A percentile compares a stretch with the other conserved stretches of the same genome.
phyloP scores from a whole-genome alignment of 345 rosid genomes.

The Lumnitzera racemosa region DNA sequence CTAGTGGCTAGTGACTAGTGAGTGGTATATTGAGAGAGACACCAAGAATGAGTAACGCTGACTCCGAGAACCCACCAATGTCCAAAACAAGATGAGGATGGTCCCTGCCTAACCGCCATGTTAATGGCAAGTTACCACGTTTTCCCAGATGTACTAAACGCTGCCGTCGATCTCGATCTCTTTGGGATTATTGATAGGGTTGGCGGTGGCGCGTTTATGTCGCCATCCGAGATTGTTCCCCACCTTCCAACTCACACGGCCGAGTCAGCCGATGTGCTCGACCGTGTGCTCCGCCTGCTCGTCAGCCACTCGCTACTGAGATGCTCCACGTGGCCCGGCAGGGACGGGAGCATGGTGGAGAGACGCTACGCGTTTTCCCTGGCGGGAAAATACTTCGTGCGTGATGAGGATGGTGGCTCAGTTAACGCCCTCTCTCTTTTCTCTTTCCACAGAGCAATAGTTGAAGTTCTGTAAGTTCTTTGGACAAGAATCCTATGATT shows the following conservation, averaged over 20 bases:
- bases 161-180: conserved; percentile 43
- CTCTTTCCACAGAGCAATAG: conserved; percentile 5
- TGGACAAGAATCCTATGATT: too few relatives aligned
- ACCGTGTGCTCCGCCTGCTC: conserved; percentile 40
- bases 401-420: conserved; percentile 19
- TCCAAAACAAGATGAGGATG: background rate
- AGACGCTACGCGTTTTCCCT: conserved; percentile 18
- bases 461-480: conserved; percentile 8
- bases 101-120: conserved; percentile 13
- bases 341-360: conserved; percentile 7
- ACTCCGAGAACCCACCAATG: too few relatives aligned
- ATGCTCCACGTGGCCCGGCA: conserved; percentile 19
- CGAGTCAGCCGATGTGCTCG: conserved; percentile 36
- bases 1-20: too few relatives aligned
- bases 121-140: conserved; percentile 12
- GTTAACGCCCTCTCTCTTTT: conserved; percentile 10
- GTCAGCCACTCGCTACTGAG: conserved; percentile 36
- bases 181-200: conserved; percentile 35
- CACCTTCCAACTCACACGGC: conserved; percentile 19
- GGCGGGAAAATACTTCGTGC: conserved; percentile 21
- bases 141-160: conserved; percentile 39
- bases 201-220: conserved; percentile 30
- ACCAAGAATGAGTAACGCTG: too few relatives aligned
- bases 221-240: conserved; percentile 33
- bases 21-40: too few relatives aligned